phyloP scores from a whole-genome alignment of 257 asterid species.

The Misopates orontium region DNA sequence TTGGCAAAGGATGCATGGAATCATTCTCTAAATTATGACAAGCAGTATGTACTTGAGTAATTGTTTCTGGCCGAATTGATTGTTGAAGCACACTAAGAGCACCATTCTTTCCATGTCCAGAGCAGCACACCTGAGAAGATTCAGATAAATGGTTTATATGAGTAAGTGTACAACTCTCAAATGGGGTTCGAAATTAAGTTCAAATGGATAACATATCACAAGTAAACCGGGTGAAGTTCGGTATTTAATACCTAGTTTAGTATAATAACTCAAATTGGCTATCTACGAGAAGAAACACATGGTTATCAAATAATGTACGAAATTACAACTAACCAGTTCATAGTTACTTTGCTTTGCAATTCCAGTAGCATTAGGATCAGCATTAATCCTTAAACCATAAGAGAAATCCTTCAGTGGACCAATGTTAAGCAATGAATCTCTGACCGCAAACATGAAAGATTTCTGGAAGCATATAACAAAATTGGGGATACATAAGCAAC shows the following conservation, averaged over 20 bases:
- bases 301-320: slow-evolving; percentile 15
- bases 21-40: slow-evolving; percentile 25
- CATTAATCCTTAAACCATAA: slow-evolving; percentile 81
- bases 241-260: too few relatives aligned
- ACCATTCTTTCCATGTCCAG: slow-evolving; percentile 99
- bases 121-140: slow-evolving; percentile 84
- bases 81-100: slow-evolving; percentile 86
- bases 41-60: slow-evolving; percentile 71
- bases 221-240: slow-evolving; percentile 15
- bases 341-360: slow-evolving; percentile 88
- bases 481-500: neutral
- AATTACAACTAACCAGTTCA: slow-evolving; percentile 74
- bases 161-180: slow-evolving; percentile 16
- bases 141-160: slow-evolving; percentile 26
- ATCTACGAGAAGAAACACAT: slow-evolving; percentile 24
- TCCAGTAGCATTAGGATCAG: slow-evolving; percentile 85
- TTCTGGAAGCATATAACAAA: slow-evolving; percentile 57
- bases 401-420: slow-evolving; percentile 94
- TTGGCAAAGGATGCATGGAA: too few relatives aligned
- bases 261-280: slow-evolving; percentile 14
- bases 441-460: slow-evolving; percentile 81
- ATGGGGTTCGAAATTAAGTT: slow-evolving; percentile 16
- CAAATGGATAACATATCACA: slow-evolving; percentile 20
- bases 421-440: slow-evolving; percentile 88
- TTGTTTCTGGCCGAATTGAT: slow-evolving; percentile 92